Evolutionary conservation across 2,329 filamentous ascomycete species (phyloP), one percentile per base, ranked within the genome.

Genomic region (Samsoniella hepiali): DNA sequence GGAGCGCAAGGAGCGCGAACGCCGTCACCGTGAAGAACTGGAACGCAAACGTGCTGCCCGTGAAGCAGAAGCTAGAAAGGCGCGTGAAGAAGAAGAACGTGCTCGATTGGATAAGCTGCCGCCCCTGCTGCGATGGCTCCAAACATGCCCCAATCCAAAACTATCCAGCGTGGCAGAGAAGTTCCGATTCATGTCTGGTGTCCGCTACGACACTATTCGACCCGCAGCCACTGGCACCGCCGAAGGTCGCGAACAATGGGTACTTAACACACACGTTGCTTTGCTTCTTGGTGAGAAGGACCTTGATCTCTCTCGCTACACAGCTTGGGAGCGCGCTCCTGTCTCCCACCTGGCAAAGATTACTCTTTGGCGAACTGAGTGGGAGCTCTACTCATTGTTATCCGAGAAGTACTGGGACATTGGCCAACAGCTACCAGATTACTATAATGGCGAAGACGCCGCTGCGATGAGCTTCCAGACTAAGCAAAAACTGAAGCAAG

Each of bases 251-350:
- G 86, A 88, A 68, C 85, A 86, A 67, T 89, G 87, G 86, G 74
- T 89, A 62, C 79, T 89, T 57, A 89, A 88, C 68, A 85, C 83
- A 3, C 84, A 88, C 63, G 85, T 83, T 57, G 86, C 87, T 9
- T 75, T 89, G 15, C 79, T 89, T 9, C 76, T 89, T 1, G 87
- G 87, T 15, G 85, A 88, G 69, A 88, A 87, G 69, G 87, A 89
- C 67, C 74, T 88, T 27, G 76, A 78, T 15, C 78, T 89, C 3
- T 82, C 84, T 15, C 78, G 80, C 77, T 88, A 87, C 69, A 81
- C 85, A 22, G 79, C 79, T 1, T 89, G 86, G 87, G 80, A 84
- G 63, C 83, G 80, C 15, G 75, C 81, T 22, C 81, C 83, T 13
- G 82, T 81, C 11, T 82, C 83, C 1, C 69, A 69, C 10, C 73